Evolutionary conservation across 345 rosid species (phyloP), one percentile per base, ranked within the genome.

Genomic region (Kernera saxatilis): DNA sequence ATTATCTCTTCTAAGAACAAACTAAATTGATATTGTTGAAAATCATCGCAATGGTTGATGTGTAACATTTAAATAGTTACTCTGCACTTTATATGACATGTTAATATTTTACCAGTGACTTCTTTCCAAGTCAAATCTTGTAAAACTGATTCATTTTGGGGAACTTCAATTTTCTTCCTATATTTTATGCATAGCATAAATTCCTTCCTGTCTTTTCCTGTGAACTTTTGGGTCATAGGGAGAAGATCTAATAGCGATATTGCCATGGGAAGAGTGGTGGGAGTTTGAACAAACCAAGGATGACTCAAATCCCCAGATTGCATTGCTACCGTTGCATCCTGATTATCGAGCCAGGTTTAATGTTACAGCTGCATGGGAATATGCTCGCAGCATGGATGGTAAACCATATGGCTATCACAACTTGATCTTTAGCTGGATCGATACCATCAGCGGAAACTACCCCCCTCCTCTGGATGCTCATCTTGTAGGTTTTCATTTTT

Each of bases 241-340:
- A 72, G 91, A 89, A 83, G 96, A 92, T 81, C 70, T 92, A 33
- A 77, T 92, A 77, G 92, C 96, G 13, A 27, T 92, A 59, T 19
- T 92, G 60, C 90, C 98, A 26, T 95, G 99, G 99, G 99, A 92
- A 25, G 96, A 95, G 78, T 92, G 99, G 99, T 95, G 98, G 99
- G 93, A 95, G 29, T 92, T 88, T 73, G 99, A 95, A 82, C 87
- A 82, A 70, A 92, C 82, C 51, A 88, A 83, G 77, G 98, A 95
- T 79, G 91, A 95, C 46, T 74, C 98, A 15, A 85, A 90, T 79
- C 99, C 98, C 2, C 99, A 95, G 49, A 87, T 95, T 44, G 93
- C 96, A 21, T 78, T 92, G 81, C 91, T 95, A 80, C 99, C 97
- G 33, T 72, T 95, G 82, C 97, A 83, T 82, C 98, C 92, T 69